Evolutionary conservation across 129 eudicot genomes (phyloP).

Genomic region (Tanacetum coccineum): DNA sequence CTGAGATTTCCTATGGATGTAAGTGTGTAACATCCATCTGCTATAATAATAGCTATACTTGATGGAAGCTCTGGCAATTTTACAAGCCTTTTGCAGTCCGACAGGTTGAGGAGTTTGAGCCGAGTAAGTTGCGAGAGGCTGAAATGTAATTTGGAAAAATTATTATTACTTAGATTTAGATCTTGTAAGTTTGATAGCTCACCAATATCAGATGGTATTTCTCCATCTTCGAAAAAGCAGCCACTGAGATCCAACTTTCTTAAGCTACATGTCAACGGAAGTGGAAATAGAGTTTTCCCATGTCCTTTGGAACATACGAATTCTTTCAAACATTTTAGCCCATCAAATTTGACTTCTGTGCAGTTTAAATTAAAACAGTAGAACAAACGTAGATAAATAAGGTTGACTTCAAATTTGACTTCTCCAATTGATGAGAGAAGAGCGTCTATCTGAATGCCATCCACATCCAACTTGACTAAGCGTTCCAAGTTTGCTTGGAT

Average conservation of each 20-base stretch:
- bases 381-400: too few relatives aligned
- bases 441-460: too few relatives aligned
- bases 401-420: too few relatives aligned
- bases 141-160: not conserved
- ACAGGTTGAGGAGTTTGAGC: not conserved
- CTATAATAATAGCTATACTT: not conserved
- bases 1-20: not conserved
- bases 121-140: not conserved
- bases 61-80: not conserved
- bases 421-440: too few relatives aligned
- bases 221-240: not conserved
- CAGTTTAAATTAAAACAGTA: too few relatives aligned
- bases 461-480: not conserved
- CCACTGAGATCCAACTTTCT: not conserved
- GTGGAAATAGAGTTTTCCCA: too few relatives aligned
- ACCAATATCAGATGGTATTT: not conserved
- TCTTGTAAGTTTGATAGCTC: not conserved
- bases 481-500: not conserved
- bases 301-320: too few relatives aligned
- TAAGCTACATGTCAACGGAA: not conserved
- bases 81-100: not conserved
- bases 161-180: not conserved
- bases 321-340: too few relatives aligned
- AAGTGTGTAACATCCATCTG: not conserved
- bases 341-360: too few relatives aligned